A percentile compares a stretch with the other conserved stretches of the same genome.
These are phyloP conservation scores for Helotiales sp. DNA, from an alignment of 2,329 filamentous ascomycete species.

Conservation along the genomic window DNA sequence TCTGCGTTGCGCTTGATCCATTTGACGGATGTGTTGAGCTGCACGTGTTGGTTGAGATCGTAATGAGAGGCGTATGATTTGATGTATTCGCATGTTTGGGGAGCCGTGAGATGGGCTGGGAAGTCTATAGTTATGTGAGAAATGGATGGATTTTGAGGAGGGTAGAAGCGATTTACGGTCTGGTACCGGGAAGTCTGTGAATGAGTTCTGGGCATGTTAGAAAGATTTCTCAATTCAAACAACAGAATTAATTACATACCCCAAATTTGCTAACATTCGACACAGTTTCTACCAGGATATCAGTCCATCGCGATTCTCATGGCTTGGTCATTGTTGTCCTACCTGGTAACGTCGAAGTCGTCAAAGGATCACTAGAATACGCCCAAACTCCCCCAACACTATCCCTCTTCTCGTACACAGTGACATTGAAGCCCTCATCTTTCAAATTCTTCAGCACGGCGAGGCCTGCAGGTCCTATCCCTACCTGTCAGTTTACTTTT, in stretches of 20 bases:
- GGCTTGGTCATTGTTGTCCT: background rate
- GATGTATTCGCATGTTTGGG: conserved; percentile 46
- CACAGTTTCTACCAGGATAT: background rate
- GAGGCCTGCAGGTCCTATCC: conserved; percentile 19
- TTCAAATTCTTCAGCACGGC: conserved; percentile 45
- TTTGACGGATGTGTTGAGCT: conserved; percentile 44
- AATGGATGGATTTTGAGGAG: background rate
- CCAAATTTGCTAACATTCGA: conserved; percentile 13
- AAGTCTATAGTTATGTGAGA: background rate
- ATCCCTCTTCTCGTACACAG: conserved; percentile 47
- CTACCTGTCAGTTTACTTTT: background rate
- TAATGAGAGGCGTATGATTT: conserved; percentile 49
- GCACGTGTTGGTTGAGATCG: conserved; percentile 44
- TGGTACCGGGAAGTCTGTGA: conserved; percentile 8
- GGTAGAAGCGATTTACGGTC: background rate
- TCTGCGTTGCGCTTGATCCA: conserved; percentile 39
- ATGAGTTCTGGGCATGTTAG: background rate
- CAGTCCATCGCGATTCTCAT: too few species aligned
- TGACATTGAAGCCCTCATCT: conserved; percentile 51
- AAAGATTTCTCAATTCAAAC: background rate
- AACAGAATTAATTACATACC: too few species aligned
- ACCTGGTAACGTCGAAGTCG: conserved; percentile 33
- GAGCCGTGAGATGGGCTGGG: conserved; percentile 26
- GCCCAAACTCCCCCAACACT: conserved; percentile 52
- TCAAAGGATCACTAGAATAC: conserved; percentile 45